phyloP scores from a whole-genome alignment of 192 early-diverging fungal species.

The Coemansia sp. region DNA sequence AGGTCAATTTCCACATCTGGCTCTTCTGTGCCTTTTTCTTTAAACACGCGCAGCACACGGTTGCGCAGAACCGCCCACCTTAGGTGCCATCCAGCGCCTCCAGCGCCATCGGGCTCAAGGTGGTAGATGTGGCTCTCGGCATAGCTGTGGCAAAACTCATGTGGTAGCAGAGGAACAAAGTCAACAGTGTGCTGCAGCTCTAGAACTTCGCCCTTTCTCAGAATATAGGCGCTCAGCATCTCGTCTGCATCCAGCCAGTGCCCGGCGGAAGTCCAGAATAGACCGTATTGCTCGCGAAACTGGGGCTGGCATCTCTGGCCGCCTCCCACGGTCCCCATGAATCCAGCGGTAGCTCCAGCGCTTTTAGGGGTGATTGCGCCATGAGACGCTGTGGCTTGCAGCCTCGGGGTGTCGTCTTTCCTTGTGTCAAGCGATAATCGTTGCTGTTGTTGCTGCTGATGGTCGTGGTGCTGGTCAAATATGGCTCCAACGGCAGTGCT shows the following conservation, averaged over 20 bases:
- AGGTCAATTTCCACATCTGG: conserved; percentile 45
- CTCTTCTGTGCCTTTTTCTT: conserved; percentile 31
- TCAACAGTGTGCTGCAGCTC: conserved; percentile 55
- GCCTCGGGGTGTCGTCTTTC: neutral
- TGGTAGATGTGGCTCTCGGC: conserved; percentile 51
- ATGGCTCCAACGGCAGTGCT: neutral
- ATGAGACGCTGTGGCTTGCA: neutral
- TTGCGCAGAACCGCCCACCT: conserved; percentile 52
- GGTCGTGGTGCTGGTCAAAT: conserved; percentile 10
- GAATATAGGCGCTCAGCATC: conserved; percentile 52
- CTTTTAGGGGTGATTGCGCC: neutral
- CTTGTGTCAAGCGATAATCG: neutral
- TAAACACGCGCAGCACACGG: conserved; percentile 39
- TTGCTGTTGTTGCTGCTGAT: neutral
- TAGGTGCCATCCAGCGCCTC: conserved; percentile 36
- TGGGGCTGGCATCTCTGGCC: conserved; percentile 26
- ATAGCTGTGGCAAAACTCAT: conserved; percentile 54
- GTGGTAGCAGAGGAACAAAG: conserved; percentile 54
- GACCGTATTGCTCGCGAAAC: conserved; percentile 56
- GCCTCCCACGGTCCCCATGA: conserved; percentile 15
- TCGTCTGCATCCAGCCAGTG: conserved; percentile 57
- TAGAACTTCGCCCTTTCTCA: conserved; percentile 52
- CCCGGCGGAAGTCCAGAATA: conserved; percentile 57
- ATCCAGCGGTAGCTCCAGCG: conserved; percentile 25
- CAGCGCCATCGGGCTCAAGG: conserved; percentile 28